Conservation (phyloP, 768 basidiomycete genomes). For the Hortiboletus campestris region DNA sequence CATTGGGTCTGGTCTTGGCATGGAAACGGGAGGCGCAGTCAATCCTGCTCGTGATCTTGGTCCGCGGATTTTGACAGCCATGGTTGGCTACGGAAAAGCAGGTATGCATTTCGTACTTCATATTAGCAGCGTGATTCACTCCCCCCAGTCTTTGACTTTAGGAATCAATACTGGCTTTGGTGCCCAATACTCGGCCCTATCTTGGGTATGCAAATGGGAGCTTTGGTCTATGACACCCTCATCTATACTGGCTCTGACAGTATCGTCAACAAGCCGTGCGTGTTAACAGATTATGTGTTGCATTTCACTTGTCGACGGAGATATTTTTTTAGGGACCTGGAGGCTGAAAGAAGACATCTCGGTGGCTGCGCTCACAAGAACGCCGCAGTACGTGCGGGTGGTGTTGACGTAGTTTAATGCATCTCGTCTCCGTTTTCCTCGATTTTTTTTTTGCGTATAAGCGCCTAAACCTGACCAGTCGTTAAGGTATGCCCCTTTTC, state of each 20-base stretch:
- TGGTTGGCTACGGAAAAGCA: constrained; percentile 64
- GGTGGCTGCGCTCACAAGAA: constrained; percentile 4
- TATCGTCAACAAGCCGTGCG: constrained; percentile 51
- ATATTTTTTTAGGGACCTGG: constrained; percentile 8
- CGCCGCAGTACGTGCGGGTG: not conserved
- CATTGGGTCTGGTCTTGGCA: constrained; percentile 57
- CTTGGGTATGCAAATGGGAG: constrained; percentile 54
- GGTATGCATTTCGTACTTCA: constrained; percentile 36
- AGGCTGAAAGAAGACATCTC: constrained; percentile 17
- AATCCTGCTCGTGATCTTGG: constrained; percentile 76
- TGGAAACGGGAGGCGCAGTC: constrained; percentile 64
- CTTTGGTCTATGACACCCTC: constrained; percentile 56
- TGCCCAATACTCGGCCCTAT: constrained; percentile 60
- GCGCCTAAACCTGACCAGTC: too few relatives aligned
- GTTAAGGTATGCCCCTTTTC: too few relatives aligned
- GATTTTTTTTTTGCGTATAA: not conserved
- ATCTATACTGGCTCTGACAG: constrained; percentile 57
- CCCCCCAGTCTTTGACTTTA: constrained; percentile 24
- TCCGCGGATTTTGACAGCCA: constrained; percentile 63
- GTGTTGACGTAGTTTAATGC: constrained; percentile 9
- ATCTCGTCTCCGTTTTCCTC: not conserved
- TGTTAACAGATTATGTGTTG: not conserved
- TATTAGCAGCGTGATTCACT: not conserved
- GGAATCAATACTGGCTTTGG: constrained; percentile 75
- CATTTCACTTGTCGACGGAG: not conserved